These are phyloP conservation scores for Globisporangium nunn DNA, from an alignment of 352 stramenopile genomes.

Conservation along the genomic window DNA sequence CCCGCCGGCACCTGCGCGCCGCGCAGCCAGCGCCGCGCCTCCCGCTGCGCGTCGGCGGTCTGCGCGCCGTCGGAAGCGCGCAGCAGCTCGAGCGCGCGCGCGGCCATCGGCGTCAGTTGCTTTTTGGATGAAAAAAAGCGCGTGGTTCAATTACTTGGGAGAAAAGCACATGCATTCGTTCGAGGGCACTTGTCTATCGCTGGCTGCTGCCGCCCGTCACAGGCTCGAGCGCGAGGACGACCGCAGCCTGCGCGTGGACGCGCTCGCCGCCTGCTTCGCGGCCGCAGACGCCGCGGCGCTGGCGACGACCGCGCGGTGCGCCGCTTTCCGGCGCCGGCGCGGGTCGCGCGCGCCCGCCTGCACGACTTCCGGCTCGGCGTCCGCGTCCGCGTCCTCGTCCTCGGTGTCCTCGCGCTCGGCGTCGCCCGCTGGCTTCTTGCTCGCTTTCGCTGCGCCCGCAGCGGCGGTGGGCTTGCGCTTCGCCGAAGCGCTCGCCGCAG, in stretches of 20 bases:
- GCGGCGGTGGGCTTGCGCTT: conserved; percentile 8
- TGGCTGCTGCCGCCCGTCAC: neutral
- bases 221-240: conserved; percentile 5
- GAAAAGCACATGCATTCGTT: no score
- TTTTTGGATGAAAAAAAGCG: neutral
- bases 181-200: no score
- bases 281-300: conserved; percentile 53
- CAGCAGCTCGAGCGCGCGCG: conserved; percentile 26
- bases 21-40: conserved; percentile 34
- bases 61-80: conserved; percentile 11
- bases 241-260: conserved; percentile 31
- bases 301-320: conserved; percentile 46
- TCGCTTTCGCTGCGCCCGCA: neutral
- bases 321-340: conserved; percentile 39
- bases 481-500: neutral
- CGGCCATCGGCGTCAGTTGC: neutral
- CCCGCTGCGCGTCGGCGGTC: conserved; percentile 23
- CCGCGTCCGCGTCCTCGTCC: conserved; percentile 9
- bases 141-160: no score
- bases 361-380: conserved; percentile 19
- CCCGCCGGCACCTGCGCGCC: conserved; percentile 5
- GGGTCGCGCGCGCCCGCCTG: conserved; percentile 18
- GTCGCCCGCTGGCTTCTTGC: conserved; percentile 2
- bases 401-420: conserved; percentile 8
- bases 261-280: conserved; percentile 20